phyloP scores from a whole-genome alignment of 805 yeast species.

The Suhomyces pyralidae region DNA sequence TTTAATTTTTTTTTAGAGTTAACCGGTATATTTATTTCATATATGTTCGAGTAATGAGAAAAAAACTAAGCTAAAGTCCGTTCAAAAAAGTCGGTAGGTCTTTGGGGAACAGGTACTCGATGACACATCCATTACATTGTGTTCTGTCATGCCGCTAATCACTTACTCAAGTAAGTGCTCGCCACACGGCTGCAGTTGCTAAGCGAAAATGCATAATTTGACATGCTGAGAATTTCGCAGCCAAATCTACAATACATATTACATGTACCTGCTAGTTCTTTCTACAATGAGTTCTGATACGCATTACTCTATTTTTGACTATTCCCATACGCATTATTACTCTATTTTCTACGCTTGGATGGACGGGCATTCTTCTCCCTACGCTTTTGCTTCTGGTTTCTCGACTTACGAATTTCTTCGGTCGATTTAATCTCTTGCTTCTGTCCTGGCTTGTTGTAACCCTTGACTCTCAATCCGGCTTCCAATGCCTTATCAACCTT shows the following conservation, averaged over 20 bases:
- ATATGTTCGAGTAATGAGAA: too few species aligned
- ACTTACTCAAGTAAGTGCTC: too few species aligned
- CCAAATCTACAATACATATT: background rate
- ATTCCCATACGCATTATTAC: background rate
- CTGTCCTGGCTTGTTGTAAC: conserved; percentile 49
- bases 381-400: conserved; percentile 67
- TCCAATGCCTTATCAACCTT: conserved; percentile 79
- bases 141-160: too few species aligned
- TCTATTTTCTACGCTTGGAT: conserved; percentile 22
- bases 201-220: background rate
- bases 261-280: background rate
- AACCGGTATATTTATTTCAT: too few species aligned
- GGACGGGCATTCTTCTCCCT: conserved; percentile 88
- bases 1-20: too few species aligned
- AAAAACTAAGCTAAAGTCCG: too few species aligned
- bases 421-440: conserved; percentile 59
- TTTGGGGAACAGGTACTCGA: too few species aligned
- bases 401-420: conserved; percentile 74
- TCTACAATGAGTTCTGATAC: background rate
- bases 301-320: background rate
- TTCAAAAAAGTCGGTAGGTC: too few species aligned
- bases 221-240: background rate
- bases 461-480: conserved; percentile 69
- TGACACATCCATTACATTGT: too few species aligned
- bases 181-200: background rate